These are phyloP conservation scores for Linum lewisii DNA, from an alignment of 345 rosid species.

Conservation along the genomic window DNA sequence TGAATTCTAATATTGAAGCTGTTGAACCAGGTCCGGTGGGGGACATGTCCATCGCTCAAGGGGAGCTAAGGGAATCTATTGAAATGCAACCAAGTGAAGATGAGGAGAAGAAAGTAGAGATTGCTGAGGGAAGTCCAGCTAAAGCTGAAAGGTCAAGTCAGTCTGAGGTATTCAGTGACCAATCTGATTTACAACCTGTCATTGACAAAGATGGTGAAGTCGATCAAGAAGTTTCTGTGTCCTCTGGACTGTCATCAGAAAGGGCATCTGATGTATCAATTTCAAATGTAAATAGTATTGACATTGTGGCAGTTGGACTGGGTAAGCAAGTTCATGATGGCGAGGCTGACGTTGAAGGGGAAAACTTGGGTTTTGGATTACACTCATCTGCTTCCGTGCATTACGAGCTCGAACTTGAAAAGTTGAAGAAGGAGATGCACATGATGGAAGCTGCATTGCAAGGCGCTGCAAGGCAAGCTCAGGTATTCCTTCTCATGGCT, in stretches of 20 bases:
- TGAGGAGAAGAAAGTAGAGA: constrained; percentile 31
- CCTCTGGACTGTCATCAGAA: constrained; percentile 29
- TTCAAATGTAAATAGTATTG: constrained; percentile 22
- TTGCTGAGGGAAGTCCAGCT: constrained; percentile 23
- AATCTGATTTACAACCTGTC: constrained; percentile 27
- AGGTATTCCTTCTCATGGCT: constrained; percentile 39
- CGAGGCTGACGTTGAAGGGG: constrained; percentile 29
- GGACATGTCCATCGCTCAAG: constrained; percentile 17
- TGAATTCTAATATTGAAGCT: constrained; percentile 31
- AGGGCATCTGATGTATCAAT: constrained; percentile 35
- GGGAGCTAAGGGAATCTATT: constrained; percentile 25
- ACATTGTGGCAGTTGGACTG: constrained; percentile 22
- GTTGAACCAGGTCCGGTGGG: constrained; percentile 28
- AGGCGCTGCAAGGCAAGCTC: constrained; percentile 99
- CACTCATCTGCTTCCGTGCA: constrained; percentile 32
- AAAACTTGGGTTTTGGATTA: constrained; percentile 33
- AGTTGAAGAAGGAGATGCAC: constrained; percentile 72
- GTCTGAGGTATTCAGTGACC: constrained; percentile 11
- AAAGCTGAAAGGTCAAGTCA: constrained; percentile 15
- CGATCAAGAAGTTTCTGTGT: constrained; percentile 27
- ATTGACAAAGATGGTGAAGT: constrained; percentile 24
- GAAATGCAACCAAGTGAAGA: constrained; percentile 26
- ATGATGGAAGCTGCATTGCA: constrained; percentile 94
- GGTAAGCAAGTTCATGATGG: constrained; percentile 30
- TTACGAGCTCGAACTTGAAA: constrained; percentile 54